These are phyloP conservation scores for Paramecium tetraurelia DNA, from an alignment of 73 alveolate genomes.

Conservation along the genomic window DNA sequence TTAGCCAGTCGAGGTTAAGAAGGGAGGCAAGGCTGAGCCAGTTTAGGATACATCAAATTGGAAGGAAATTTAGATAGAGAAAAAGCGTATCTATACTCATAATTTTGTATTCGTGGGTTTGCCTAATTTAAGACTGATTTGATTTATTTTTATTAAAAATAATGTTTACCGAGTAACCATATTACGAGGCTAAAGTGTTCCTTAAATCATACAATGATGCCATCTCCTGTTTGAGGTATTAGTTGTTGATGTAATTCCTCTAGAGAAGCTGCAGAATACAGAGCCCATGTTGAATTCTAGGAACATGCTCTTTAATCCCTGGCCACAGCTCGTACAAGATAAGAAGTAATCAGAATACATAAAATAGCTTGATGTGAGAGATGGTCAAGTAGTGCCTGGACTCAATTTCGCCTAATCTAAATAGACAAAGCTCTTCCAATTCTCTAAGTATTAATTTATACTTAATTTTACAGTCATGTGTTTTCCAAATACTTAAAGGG, in stretches of 20 bases:
- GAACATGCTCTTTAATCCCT: neutral
- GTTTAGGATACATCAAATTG: neutral
- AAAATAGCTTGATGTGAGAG: slow-evolving; percentile 12
- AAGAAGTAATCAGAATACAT: neutral
- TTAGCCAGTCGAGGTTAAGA: neutral
- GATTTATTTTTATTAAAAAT: slow-evolving; percentile 4
- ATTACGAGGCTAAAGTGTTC: slow-evolving; percentile 20
- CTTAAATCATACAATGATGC: slow-evolving; percentile 34
- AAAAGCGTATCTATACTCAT: slow-evolving; percentile 50
- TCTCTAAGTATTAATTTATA: neutral
- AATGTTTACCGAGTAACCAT: slow-evolving; percentile 41
- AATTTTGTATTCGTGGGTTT: slow-evolving; percentile 59
- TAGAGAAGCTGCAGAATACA: slow-evolving; percentile 35
- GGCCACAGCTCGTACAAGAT: neutral
- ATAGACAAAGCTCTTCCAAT: neutral
- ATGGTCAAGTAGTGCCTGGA: neutral
- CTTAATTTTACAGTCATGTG: neutral
- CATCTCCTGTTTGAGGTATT: neutral
- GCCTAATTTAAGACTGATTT: slow-evolving; percentile 55
- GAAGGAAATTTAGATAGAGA: slow-evolving; percentile 40
- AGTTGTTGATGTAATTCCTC: neutral
- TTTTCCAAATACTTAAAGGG: neutral
- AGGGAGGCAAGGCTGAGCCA: slow-evolving; percentile 4
- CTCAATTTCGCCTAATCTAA: neutral
- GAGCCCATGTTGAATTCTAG: neutral